phyloP scores from a whole-genome alignment of 1,284 basidiomycete species.

The Leucoagaricus sp. region DNA sequence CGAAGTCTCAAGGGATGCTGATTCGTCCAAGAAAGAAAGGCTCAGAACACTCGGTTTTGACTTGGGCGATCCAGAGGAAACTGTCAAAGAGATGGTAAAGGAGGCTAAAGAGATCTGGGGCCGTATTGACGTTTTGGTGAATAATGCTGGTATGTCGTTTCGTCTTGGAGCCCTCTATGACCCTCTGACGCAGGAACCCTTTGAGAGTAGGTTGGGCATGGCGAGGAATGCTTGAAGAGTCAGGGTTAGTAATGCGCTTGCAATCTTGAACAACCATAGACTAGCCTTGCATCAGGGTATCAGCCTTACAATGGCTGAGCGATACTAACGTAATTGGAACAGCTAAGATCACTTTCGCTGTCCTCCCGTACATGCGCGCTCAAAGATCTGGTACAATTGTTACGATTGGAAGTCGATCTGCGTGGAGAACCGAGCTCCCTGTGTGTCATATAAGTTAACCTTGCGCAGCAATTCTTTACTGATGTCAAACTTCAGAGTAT shows the following conservation, averaged over 20 bases:
- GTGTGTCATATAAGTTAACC: slow-evolving; percentile 37
- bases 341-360: slow-evolving; percentile 49
- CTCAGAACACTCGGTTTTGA: slow-evolving; percentile 32
- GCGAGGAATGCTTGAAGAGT: slow-evolving; percentile 44
- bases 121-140: slow-evolving; percentile 54
- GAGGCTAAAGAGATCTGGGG: slow-evolving; percentile 46
- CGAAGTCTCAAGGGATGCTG: background rate
- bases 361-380: slow-evolving; percentile 47
- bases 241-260: slow-evolving; percentile 35
- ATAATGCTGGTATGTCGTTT: slow-evolving; percentile 46
- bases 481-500: background rate
- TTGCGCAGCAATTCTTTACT: background rate
- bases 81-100: slow-evolving; percentile 38
- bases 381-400: slow-evolving; percentile 43
- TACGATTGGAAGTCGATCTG: slow-evolving; percentile 52
- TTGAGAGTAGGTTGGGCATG: slow-evolving; percentile 31
- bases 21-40: background rate
- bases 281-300: slow-evolving; percentile 26
- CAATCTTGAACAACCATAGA: background rate
- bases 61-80: slow-evolving; percentile 38
- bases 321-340: slow-evolving; percentile 53
- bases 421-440: slow-evolving; percentile 50
- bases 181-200: background rate
- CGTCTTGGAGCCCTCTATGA: background rate
- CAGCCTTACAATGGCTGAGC: slow-evolving; percentile 40